Evolutionary conservation across 2,329 filamentous ascomycete species (phyloP), one percentile per base, ranked within the genome.

Genomic region (Malbranchea zuffiana): DNA sequence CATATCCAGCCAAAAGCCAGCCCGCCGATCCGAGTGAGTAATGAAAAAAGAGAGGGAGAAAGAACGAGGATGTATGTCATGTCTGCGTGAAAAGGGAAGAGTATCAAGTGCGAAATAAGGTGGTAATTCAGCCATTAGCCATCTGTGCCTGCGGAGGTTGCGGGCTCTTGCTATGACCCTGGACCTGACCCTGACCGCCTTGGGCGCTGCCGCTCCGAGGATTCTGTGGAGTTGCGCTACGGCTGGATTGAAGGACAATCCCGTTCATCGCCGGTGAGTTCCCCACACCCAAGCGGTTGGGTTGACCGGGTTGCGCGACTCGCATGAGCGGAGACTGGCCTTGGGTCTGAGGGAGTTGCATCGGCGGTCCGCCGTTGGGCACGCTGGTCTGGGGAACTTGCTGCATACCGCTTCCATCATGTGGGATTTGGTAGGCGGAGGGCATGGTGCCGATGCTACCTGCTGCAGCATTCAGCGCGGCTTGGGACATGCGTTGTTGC

Each of bases 311-410:
- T 46, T 71, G 69, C 20, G 69, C 63, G 34, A 67, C 65, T 26
- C 67, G 61, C 58, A 72, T 62, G 57, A 69, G 64, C n/a, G 68
- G 67, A 23, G 68, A 68, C 47, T 67, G 71, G 12, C 64, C 57
- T 46, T 69, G 67, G 15, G 65, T 52, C 45, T 70, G 67, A 36
- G 63, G 58, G 18, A 60, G 61, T 41, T 66, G 63, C 51, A 68
- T 61, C 12, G 50, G 52, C 4, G 55, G 43, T 10, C 46, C 49
- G 5, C 58, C 55, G 32, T 57, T 62, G 5, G 50, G 33, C 46
- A 61, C 53, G 19, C 47, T 47, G 18, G 50, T 31, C 39, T 56
- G 57, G 27, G 58, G 48, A 43, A 54, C 56, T 35, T 37, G 48
- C 42, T 32, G 48, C 42, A 15, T 44, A 40, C 28, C 32, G 42